Percentiles rank a stretch among this genome's conserved stretches.
Evolutionary conservation across 495 filamentous ascomycete genomes (phyloP).

Genomic region (Aspergillus sclerotioniger): DNA sequence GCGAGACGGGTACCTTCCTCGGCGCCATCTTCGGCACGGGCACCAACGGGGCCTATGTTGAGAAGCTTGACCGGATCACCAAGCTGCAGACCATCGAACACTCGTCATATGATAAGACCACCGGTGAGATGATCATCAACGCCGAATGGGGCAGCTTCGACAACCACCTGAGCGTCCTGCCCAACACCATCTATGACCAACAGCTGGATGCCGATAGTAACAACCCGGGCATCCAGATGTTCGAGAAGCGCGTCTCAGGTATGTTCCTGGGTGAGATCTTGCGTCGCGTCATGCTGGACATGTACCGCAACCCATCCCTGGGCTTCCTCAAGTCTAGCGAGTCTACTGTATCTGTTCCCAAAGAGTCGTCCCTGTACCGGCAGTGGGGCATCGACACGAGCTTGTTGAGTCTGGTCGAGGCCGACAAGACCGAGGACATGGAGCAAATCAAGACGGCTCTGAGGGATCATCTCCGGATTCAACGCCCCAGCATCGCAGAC

Average conservation of each 20-base stretch:
- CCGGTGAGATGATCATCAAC: constrained; percentile 95
- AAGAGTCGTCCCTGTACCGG: constrained; percentile 63
- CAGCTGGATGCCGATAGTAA: constrained; percentile 74
- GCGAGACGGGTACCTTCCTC: constrained; percentile 79
- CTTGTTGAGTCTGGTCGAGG: constrained; percentile 76
- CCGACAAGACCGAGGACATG: constrained; percentile 64
- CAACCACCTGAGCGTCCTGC: constrained; percentile 83
- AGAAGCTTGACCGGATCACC: constrained; percentile 49
- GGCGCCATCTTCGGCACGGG: constrained; percentile 92
- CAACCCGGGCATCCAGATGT: constrained; percentile 97
- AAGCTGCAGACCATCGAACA: constrained; percentile 46
- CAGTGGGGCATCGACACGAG: constrained; percentile 90
- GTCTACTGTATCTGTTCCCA: constrained; percentile 63
- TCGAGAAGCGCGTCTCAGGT: constrained; percentile 95
- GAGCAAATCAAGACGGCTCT: constrained; percentile 70
- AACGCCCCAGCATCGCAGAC: constrained; percentile 68
- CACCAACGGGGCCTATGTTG: constrained; percentile 90
- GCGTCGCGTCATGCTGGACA: constrained; percentile 66
- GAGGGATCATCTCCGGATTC: constrained; percentile 68
- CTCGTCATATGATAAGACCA: constrained; percentile 71
- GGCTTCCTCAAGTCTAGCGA: constrained; percentile 69
- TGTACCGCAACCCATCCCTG: constrained; percentile 59
- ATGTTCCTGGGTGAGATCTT: constrained; percentile 98
- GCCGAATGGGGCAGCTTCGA: constrained; percentile 99
- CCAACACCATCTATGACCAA: constrained; percentile 79